Conservation (phyloP, 805 yeast genomes). For the Starmerella bombi region DNA sequence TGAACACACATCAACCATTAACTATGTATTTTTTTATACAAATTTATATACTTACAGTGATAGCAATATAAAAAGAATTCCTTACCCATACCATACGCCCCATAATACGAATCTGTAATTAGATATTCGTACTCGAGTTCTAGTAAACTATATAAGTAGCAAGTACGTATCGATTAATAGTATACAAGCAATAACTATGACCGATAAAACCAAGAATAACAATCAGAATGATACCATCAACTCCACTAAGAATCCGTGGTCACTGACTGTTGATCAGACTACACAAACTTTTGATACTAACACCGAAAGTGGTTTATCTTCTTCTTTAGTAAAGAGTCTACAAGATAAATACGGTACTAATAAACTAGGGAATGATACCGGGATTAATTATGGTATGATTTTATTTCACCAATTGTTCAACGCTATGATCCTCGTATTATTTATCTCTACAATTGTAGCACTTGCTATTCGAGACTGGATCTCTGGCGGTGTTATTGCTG, state of each 20-base stretch:
- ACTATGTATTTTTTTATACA: too few species aligned
- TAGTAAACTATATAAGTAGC: not conserved
- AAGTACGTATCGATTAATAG: not conserved
- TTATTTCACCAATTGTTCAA: slow-evolving; percentile 55
- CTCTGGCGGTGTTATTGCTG: slow-evolving; percentile 67
- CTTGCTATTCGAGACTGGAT: slow-evolving; percentile 67
- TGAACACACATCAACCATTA: too few species aligned
- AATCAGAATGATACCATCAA: not conserved
- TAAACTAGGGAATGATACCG: slow-evolving; percentile 45
- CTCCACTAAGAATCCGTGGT: slow-evolving; percentile 18
- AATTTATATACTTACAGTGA: too few species aligned
- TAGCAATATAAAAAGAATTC: not conserved
- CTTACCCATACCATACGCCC: not conserved
- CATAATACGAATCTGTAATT: not conserved
- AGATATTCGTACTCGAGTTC: not conserved
- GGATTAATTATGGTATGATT: slow-evolving; percentile 42
- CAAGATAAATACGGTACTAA: slow-evolving; percentile 40
- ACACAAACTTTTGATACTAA: slow-evolving; percentile 33
- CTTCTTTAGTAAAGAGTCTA: slow-evolving; percentile 25
- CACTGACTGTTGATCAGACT: slow-evolving; percentile 28
- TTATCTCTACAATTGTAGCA: slow-evolving; percentile 57
- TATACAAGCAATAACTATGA: not conserved
- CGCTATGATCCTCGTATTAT: slow-evolving; percentile 64
- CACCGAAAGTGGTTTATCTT: slow-evolving; percentile 37
- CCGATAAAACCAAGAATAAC: not conserved